Base-by-base conservation (phyloP, 352 stramenopile genomes). In the Phytopythium sindhum region DNA sequence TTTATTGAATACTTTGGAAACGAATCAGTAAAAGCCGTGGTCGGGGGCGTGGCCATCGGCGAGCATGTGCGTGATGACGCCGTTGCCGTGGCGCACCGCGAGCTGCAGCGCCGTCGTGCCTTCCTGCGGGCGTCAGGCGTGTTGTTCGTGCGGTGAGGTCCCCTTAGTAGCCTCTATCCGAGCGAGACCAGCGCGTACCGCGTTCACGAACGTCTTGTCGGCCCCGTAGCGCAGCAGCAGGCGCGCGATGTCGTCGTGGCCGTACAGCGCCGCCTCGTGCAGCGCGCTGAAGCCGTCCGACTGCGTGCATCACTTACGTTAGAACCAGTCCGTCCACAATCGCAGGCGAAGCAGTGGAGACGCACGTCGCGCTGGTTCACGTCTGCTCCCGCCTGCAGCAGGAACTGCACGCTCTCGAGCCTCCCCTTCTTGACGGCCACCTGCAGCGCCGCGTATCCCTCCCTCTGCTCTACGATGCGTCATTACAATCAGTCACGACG, bases 211-310 rank as follows among this genome's bases (percentile, higher is more conserved):
- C 8, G 57, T 66, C 62, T 91, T 91, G 77, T 88, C 69, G 33
- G 79, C 77, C 14, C 75, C 78, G 50, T 66, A 67, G 19, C 74
- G 70, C 48, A 91, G 64, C 28, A 91, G 64, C 12, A 89, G 64
- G 6, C 82, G 70, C 45, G 75, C 80, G 29, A 91, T 77, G 48
- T 91, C 76, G 60, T 89, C 75, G 63, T 84, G 64, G 10, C 82
- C 82, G 4, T 61, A 69, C 31, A 91, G 82, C n/a, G 82, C 80
- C 15, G 80, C 80, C 64, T 91, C 82, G 26, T 91, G 82, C 14
- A 91, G 65, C 29, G 82, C 74, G 48, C 75, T 89, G 58, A 89
- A 89, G 58, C 80, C 82, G 54, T 91, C 82, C 1, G 77, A 84
- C 82, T 91, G n/a, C 17, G 9, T 21, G 21, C 0, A 31, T 28